Percentiles rank a stretch among this genome's conserved stretches.
These are phyloP conservation scores for Chlamydomonas sp. DNA, from an alignment of 139 green algal genomes.

Conservation along the genomic window DNA sequence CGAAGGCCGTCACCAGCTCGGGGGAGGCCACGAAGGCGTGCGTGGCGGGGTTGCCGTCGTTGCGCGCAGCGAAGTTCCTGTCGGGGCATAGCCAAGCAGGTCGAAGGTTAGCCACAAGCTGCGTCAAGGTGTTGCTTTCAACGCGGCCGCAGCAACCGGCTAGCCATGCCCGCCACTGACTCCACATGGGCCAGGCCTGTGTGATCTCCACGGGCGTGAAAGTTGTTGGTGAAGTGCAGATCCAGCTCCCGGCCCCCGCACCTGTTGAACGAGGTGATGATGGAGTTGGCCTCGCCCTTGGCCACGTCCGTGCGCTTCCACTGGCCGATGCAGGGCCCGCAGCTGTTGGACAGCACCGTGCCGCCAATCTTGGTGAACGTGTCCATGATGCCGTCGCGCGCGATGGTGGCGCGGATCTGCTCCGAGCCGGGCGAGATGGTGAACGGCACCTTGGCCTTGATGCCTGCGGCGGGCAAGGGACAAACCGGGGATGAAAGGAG, in stretches of 20 bases:
- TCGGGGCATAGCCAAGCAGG: neutral
- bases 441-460: conserved; percentile 93
- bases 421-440: conserved; percentile 93
- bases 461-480: conserved; percentile 51
- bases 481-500: neutral
- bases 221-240: no score
- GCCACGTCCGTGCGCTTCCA: conserved; percentile 94
- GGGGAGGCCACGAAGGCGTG: conserved; percentile 94
- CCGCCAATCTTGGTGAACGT: conserved; percentile 92
- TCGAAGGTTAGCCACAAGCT: neutral
- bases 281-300: conserved; percentile 92
- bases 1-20: conserved; percentile 84
- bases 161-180: neutral
- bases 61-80: conserved; percentile 93
- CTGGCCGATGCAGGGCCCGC: conserved; percentile 96
- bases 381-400: conserved; percentile 90
- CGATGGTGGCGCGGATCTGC: conserved; percentile 96
- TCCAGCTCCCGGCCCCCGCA: neutral
- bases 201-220: no score
- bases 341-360: conserved; percentile 96
- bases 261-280: conserved; percentile 96
- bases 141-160: neutral
- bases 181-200: neutral
- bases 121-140: no score
- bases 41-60: conserved; percentile 94